Percentiles rank a stretch among this genome's conserved stretches.
These are phyloP conservation scores for Suillus americanus DNA, from an alignment of 768 basidiomycete genomes.

Conservation along the genomic window DNA sequence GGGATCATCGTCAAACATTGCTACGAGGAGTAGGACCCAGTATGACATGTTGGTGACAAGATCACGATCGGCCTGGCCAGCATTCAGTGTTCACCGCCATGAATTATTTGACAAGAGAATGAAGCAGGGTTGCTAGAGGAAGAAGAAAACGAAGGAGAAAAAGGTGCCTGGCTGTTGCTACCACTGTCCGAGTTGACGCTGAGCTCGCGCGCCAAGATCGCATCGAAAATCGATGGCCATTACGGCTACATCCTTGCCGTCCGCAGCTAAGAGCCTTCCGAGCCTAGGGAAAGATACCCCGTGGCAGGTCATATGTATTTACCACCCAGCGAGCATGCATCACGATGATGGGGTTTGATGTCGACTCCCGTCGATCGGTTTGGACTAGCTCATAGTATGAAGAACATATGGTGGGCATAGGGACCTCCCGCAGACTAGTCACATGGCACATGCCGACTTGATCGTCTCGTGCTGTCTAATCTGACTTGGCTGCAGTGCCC, in stretches of 20 bases:
- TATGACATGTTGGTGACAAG: not conserved
- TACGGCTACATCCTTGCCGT: not conserved
- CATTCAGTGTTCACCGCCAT: no score
- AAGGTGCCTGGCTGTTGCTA: not conserved
- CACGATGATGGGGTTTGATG: conserved; percentile 45
- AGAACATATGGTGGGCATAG: no score
- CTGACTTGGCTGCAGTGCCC: no score
- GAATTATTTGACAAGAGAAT: no score
- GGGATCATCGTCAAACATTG: no score
- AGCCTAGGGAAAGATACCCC: conserved; percentile 34
- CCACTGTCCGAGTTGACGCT: not conserved
- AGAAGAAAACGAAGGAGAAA: not conserved
- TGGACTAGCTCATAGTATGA: no score
- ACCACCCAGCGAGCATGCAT: conserved; percentile 33
- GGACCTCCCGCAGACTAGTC: no score
- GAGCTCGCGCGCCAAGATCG: not conserved
- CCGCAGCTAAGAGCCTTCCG: conserved; percentile 25
- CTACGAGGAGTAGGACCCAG: no score
- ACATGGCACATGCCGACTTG: no score
- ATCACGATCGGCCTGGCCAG: no score
- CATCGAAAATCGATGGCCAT: not conserved
- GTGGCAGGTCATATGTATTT: conserved; percentile 30
- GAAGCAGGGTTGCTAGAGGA: not conserved
- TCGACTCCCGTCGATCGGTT: conserved; percentile 1
- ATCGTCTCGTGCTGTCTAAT: no score